Evolutionary conservation across 352 stramenopile genomes (phyloP).

Genomic region (Chrysophaeum taylorii): DNA sequence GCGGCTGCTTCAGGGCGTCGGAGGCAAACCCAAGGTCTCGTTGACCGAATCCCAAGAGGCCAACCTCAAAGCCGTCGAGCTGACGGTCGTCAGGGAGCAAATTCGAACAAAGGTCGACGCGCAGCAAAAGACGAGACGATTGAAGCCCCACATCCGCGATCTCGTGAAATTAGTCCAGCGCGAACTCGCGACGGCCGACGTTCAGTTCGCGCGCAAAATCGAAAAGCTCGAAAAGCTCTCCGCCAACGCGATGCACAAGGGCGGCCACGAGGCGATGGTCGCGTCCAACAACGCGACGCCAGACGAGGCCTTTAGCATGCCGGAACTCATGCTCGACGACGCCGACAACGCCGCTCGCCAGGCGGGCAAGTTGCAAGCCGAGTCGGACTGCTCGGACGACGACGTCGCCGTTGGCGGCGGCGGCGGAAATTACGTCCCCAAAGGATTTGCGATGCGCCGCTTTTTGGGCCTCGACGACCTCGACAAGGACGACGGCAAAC

Average conservation of each 20-base stretch:
- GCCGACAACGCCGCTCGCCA: background rate
- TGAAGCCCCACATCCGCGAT: background rate
- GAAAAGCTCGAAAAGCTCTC: background rate
- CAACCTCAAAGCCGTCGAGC: no score
- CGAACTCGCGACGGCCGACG: background rate
- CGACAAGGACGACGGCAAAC: background rate
- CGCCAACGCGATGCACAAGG: background rate
- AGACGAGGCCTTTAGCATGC: background rate
- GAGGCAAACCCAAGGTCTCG: background rate
- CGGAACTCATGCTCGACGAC: background rate
- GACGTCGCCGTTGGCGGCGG: background rate
- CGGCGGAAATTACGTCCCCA: no score
- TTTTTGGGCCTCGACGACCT: background rate
- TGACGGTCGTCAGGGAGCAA: background rate
- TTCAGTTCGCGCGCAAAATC: background rate
- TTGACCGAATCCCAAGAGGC: no score
- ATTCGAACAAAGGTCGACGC: background rate
- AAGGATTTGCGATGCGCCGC: background rate
- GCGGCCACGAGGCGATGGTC: background rate
- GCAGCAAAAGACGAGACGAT: background rate
- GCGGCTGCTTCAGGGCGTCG: slow-evolving; percentile 21
- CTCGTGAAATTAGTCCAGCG: background rate
- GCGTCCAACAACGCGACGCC: background rate
- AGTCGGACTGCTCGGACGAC: background rate
- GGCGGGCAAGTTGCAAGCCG: background rate